phyloP scores from a whole-genome alignment of 768 basidiomycete species.

The Cyclocybe aegerita region DNA sequence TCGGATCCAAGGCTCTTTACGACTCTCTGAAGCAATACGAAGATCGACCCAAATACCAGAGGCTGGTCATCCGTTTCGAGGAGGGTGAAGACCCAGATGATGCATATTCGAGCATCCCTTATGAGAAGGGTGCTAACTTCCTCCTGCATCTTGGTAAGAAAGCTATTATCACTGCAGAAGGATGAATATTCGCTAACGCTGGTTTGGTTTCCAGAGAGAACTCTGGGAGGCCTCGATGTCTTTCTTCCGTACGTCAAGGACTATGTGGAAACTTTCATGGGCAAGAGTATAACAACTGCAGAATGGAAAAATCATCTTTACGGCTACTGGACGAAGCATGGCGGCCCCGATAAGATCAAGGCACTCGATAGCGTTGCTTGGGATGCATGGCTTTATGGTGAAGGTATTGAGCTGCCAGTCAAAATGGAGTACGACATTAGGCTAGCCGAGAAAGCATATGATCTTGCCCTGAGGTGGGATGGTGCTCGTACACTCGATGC shows the following conservation, averaged over 20 bases:
- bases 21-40: slow-evolving; percentile 67
- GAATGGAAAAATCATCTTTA: slow-evolving; percentile 85
- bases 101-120: slow-evolving; percentile 74
- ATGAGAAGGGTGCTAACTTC: slow-evolving; percentile 90
- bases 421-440: slow-evolving; percentile 73
- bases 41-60: slow-evolving; percentile 69
- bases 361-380: slow-evolving; percentile 72
- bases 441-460: slow-evolving; percentile 68
- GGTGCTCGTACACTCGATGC: slow-evolving; percentile 51
- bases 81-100: slow-evolving; percentile 77
- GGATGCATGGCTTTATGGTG: slow-evolving; percentile 86
- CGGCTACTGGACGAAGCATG: slow-evolving; percentile 60
- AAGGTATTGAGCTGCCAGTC: slow-evolving; percentile 71
- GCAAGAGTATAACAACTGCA: slow-evolving; percentile 79
- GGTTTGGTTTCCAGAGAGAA: slow-evolving; percentile 47
- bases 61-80: slow-evolving; percentile 75
- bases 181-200: not conserved
- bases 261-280: slow-evolving; percentile 80
- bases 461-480: slow-evolving; percentile 76
- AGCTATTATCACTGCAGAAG: slow-evolving; percentile 9
- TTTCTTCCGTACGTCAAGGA: slow-evolving; percentile 84
- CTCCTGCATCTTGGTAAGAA: slow-evolving; percentile 73
- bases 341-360: slow-evolving; percentile 59
- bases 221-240: slow-evolving; percentile 76
- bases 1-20: slow-evolving; percentile 70